Conservation (phyloP, 345 rosid genomes). For the Salix udensis region DNA sequence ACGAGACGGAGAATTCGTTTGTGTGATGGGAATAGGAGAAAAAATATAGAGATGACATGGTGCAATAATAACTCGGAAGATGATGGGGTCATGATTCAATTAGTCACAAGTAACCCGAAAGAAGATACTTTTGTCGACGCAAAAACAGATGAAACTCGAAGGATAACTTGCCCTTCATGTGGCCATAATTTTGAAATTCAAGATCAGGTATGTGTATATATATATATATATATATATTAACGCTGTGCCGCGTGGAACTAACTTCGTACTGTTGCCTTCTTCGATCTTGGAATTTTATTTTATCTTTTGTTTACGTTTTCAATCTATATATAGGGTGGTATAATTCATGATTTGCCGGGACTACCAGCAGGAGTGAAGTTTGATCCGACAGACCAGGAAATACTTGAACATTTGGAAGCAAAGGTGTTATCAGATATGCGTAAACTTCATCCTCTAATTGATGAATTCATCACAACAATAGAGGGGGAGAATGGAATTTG, state of each 20-base stretch:
- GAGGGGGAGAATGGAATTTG: slow-evolving; percentile 93
- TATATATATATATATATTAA: too few species aligned
- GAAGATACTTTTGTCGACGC: slow-evolving; percentile 12
- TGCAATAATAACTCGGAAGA: slow-evolving; percentile 46
- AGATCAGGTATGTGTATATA: slow-evolving; percentile 47
- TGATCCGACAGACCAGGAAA: slow-evolving; percentile 89
- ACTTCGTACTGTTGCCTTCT: background rate
- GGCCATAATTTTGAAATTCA: slow-evolving; percentile 53
- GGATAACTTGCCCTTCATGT: slow-evolving; percentile 64
- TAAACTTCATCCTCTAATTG: slow-evolving; percentile 76
- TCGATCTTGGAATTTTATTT: background rate
- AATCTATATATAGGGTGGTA: slow-evolving; percentile 38
- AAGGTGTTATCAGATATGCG: slow-evolving; percentile 51
- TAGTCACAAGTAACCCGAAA: slow-evolving; percentile 16
- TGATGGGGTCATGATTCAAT: slow-evolving; percentile 23
- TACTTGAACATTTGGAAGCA: slow-evolving; percentile 80
- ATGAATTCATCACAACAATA: slow-evolving; percentile 80
- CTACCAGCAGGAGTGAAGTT: slow-evolving; percentile 93
- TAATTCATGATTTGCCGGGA: slow-evolving; percentile 65
- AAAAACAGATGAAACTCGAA: slow-evolving; percentile 1
- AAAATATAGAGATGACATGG: slow-evolving; percentile 55
- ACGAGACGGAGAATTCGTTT: background rate
- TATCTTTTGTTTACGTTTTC: too few species aligned
- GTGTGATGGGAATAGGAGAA: slow-evolving; percentile 25
- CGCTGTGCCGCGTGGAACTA: background rate